phyloP scores from a whole-genome alignment of 257 asterid genomes.

The Thymus mandschuricus region DNA sequence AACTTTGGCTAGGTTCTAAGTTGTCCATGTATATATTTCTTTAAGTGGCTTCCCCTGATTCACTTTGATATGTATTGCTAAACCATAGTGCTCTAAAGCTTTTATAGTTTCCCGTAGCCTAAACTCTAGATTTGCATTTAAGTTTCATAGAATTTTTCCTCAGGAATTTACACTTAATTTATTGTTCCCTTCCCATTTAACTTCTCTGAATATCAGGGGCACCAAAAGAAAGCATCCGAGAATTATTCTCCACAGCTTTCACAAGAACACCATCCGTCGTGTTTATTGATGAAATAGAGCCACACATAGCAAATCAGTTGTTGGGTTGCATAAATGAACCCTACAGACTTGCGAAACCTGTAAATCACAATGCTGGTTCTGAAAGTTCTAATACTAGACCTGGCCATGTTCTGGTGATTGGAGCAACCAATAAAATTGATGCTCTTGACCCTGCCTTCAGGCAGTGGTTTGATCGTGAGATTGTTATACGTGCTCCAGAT shows the following conservation, averaged over 20 bases:
- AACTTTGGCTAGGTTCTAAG: not conserved
- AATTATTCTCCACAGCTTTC: constrained; percentile 72
- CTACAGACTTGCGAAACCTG: no score
- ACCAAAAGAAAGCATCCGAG: constrained; percentile 81
- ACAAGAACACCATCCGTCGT: constrained; percentile 84
- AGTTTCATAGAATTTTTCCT: not conserved
- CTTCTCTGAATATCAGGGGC: constrained; percentile 53
- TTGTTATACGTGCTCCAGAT: constrained; percentile 73
- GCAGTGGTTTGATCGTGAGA: constrained; percentile 89
- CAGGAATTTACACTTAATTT: no score
- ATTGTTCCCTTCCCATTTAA: not conserved
- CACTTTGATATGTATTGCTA: no score
- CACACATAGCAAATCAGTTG: constrained; percentile 79
- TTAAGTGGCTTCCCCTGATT: no score
- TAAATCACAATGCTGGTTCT: no score
- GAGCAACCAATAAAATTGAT: constrained; percentile 88
- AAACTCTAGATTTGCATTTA: not conserved
- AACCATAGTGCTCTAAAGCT: no score
- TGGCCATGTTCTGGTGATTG: constrained; percentile 68
- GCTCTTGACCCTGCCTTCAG: constrained; percentile 78
- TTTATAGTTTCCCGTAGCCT: no score
- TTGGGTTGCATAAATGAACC: constrained; percentile 88
- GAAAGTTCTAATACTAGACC: no score
- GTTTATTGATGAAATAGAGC: constrained; percentile 90
- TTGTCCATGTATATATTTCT: not conserved